phyloP scores from a whole-genome alignment of 768 basidiomycete genomes.

The Rubroboletus pulcherrimus region DNA sequence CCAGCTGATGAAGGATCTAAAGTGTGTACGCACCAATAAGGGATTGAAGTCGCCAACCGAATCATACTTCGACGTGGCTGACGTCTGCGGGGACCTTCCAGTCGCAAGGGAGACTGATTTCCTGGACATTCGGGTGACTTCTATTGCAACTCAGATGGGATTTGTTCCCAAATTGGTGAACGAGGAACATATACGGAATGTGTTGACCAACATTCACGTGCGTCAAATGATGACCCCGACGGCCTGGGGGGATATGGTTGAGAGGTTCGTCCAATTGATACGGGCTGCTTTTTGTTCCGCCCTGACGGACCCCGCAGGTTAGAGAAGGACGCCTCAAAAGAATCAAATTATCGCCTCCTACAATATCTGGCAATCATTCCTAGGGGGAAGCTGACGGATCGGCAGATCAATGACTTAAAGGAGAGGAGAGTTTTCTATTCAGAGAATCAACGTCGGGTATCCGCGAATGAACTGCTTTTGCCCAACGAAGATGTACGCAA shows the following conservation, averaged over 20 bases:
- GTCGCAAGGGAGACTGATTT: conserved; percentile 3
- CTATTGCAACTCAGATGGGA: background rate
- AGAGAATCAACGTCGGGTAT: background rate
- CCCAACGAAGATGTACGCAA: conserved; percentile 64
- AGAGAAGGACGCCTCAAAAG: conserved; percentile 5
- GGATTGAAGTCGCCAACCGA: conserved; percentile 72
- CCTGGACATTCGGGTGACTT: background rate
- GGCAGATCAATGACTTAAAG: background rate
- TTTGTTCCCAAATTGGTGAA: background rate
- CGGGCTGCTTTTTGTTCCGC: conserved; percentile 33
- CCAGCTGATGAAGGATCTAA: conserved; percentile 42
- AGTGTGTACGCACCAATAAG: conserved; percentile 69
- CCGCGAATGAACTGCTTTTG: conserved; percentile 64
- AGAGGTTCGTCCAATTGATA: conserved; percentile 35
- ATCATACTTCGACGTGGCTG: conserved; percentile 73
- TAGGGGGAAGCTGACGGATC: conserved; percentile 24
- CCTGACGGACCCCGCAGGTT: conserved; percentile 1
- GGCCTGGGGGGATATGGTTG: conserved; percentile 7
- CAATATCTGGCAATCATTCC: conserved; percentile 61
- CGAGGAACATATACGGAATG: background rate
- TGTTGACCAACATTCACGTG: background rate
- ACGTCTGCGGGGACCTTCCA: conserved; percentile 51
- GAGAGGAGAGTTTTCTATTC: conserved; percentile 7
- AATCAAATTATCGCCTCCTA: conserved; percentile 30
- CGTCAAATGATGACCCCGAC: conserved; percentile 35